phyloP scores from a whole-genome alignment of 2,329 filamentous ascomycete genomes.

The Elsinoe necatrix region DNA sequence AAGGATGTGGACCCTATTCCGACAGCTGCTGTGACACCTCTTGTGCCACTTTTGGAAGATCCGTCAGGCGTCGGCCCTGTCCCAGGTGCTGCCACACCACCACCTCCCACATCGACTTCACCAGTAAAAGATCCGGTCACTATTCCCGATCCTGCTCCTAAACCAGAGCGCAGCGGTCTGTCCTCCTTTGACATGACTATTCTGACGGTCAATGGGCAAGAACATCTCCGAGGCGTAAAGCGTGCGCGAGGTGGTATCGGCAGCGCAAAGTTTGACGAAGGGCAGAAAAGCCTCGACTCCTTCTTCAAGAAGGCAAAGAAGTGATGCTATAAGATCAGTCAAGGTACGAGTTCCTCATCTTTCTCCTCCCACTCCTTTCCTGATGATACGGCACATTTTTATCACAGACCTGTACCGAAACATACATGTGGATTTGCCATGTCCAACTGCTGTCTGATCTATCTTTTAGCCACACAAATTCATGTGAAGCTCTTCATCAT shows the following conservation, averaged over 20 bases:
- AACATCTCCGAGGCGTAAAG: conserved; percentile 65
- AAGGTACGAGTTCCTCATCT: background rate
- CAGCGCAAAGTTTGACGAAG: conserved; percentile 64
- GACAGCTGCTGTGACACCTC: too few species aligned
- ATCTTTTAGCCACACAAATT: background rate
- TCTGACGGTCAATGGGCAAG: conserved; percentile 56
- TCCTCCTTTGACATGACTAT: conserved; percentile 45
- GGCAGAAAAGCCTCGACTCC: conserved; percentile 64
- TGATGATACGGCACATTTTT: conserved; percentile 49
- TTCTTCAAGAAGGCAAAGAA: conserved; percentile 61
- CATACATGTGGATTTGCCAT: conserved; percentile 58
- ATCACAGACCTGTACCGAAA: conserved; percentile 84
- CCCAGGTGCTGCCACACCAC: background rate
- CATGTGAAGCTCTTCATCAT: background rate
- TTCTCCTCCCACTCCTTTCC: conserved; percentile 16
- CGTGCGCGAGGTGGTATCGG: conserved; percentile 77
- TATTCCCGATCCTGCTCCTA: background rate
- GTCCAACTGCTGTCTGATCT: conserved; percentile 78
- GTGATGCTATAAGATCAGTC: conserved; percentile 22
- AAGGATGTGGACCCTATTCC: too few species aligned
- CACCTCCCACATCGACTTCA: background rate
- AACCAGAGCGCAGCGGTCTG: conserved; percentile 15
- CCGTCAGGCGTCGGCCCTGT: too few species aligned
- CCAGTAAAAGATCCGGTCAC: background rate
- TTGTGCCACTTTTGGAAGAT: too few species aligned